phyloP scores from a whole-genome alignment of 2,329 filamentous ascomycete genomes.

The Trichoderma koningii region DNA sequence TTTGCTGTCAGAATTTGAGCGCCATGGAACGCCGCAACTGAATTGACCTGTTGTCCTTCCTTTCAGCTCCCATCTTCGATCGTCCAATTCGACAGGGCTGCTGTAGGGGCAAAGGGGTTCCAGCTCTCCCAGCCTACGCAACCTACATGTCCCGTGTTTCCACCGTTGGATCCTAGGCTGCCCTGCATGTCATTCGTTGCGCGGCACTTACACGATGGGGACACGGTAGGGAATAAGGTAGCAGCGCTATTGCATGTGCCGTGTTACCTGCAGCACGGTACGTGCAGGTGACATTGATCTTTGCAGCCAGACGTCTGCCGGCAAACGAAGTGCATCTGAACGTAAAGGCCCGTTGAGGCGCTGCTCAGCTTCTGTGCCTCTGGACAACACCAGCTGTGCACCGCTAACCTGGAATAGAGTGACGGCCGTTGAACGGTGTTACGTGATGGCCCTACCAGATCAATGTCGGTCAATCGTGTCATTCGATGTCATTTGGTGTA shows the following conservation, averaged over 20 bases:
- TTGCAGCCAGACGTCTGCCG: not conserved
- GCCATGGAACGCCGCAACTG: slow-evolving; percentile 21
- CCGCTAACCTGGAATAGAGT: not conserved
- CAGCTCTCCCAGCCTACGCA: too few relatives aligned
- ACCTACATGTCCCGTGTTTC: too few relatives aligned
- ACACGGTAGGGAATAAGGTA: too few relatives aligned
- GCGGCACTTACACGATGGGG: too few relatives aligned
- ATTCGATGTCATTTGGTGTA: too few relatives aligned
- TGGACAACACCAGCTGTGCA: not conserved
- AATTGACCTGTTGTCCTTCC: not conserved
- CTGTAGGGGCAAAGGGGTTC: too few relatives aligned
- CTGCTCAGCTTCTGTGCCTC: slow-evolving; percentile 2
- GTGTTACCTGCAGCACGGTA: not conserved
- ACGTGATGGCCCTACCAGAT: not conserved
- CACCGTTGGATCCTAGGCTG: too few relatives aligned
- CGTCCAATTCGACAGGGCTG: not conserved
- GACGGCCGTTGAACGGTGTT: not conserved
- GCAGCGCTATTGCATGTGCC: not conserved
- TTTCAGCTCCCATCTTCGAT: not conserved
- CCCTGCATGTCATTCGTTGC: too few relatives aligned
- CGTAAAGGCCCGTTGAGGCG: not conserved
- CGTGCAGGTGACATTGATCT: slow-evolving; percentile 1
- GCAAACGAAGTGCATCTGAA: not conserved
- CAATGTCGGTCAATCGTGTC: too few relatives aligned
- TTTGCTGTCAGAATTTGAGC: not conserved